Conservation (phyloP, 768 basidiomycete genomes). For the Russula vinacea region DNA sequence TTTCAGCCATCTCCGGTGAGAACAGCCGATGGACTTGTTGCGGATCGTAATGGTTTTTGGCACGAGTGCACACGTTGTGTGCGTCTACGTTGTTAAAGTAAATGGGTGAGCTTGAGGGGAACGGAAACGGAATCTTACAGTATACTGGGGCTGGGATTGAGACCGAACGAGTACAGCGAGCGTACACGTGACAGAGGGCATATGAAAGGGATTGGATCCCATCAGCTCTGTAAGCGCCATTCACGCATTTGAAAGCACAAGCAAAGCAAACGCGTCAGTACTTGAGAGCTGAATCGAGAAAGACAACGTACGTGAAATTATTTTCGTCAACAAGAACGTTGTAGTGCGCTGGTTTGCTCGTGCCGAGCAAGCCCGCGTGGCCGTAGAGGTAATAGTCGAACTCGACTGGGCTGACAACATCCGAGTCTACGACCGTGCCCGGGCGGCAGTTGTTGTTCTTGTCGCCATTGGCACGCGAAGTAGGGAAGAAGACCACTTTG, state of each 20-base stretch:
- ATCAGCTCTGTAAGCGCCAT: constrained; percentile 47
- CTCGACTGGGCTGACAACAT: constrained; percentile 63
- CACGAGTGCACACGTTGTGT: constrained; percentile 69
- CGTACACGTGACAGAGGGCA: constrained; percentile 76
- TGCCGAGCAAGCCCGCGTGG: constrained; percentile 51
- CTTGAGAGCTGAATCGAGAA: background rate
- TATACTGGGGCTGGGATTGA: constrained; percentile 80
- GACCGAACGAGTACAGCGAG: constrained; percentile 75
- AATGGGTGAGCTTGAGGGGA: background rate
- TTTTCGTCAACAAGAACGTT: constrained; percentile 52
- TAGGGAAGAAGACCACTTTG: constrained; percentile 60
- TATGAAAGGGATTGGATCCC: constrained; percentile 67
- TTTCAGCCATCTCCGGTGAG: constrained; percentile 38
- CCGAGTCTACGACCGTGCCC: constrained; percentile 71
- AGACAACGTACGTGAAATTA: constrained; percentile 49
- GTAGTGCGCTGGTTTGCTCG: constrained; percentile 64
- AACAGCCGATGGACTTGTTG: constrained; percentile 50
- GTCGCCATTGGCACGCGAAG: background rate
- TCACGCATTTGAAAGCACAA: background rate
- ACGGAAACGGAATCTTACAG: constrained; percentile 45
- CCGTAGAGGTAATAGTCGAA: constrained; percentile 77
- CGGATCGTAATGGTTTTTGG: constrained; percentile 76
- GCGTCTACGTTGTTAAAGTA: constrained; percentile 50
- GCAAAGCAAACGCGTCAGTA: background rate
- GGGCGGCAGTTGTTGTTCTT: constrained; percentile 68